Percentiles rank a stretch among this genome's conserved stretches.
Evolutionary conservation across 805 yeast genomes (phyloP).

Genomic region (Sugiyamaella smithiae): DNA sequence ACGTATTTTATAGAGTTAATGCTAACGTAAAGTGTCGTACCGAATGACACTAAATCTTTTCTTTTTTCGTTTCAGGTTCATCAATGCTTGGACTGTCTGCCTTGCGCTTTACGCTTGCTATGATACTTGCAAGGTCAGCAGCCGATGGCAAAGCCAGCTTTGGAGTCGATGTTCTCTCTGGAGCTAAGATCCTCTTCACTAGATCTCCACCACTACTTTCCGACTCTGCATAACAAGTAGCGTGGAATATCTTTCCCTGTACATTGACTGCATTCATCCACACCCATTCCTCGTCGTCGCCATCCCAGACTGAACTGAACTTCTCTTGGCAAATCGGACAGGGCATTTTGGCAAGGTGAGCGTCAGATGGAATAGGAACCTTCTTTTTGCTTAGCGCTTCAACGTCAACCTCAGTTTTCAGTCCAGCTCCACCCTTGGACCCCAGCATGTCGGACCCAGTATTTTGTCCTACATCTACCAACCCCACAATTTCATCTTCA

Average conservation of each 20-base stretch:
- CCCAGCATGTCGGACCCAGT: slow-evolving; percentile 4
- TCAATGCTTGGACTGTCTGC: slow-evolving; percentile 5
- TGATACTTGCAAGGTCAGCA: slow-evolving; percentile 12
- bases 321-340: slow-evolving; percentile 74
- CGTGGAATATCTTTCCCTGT: slow-evolving; percentile 56
- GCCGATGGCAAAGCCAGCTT: neutral
- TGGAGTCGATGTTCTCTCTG: slow-evolving; percentile 5
- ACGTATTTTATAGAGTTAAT: no score
- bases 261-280: slow-evolving; percentile 65
- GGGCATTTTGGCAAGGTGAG: slow-evolving; percentile 51
- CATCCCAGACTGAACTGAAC: slow-evolving; percentile 63
- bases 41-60: slow-evolving; percentile 4
- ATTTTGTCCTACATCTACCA: slow-evolving; percentile 24
- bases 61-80: slow-evolving; percentile 5
- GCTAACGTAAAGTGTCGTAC: no score
- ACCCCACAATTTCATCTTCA: slow-evolving; percentile 50
- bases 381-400: slow-evolving; percentile 44
- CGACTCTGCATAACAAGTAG: slow-evolving; percentile 69
- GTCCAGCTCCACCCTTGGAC: slow-evolving; percentile 1
- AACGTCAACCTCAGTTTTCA: slow-evolving; percentile 17
- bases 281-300: slow-evolving; percentile 76
- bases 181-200: slow-evolving; percentile 7
- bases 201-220: slow-evolving; percentile 21
- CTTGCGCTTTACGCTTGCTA: slow-evolving; percentile 11
- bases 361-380: slow-evolving; percentile 65